Conservation (phyloP, 768 basidiomycete genomes). For the Tricholoma hemisulphureum region DNA sequence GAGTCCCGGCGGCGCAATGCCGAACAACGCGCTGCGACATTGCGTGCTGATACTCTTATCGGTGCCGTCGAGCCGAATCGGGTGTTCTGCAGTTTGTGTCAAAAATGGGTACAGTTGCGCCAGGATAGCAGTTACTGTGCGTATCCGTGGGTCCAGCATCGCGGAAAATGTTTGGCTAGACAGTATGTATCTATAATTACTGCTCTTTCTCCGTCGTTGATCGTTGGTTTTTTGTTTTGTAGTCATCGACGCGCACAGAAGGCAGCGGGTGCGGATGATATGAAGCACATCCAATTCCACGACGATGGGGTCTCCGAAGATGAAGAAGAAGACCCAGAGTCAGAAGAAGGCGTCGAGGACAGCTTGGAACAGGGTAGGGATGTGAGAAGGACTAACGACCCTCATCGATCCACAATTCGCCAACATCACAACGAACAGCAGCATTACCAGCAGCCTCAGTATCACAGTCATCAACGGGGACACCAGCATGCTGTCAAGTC, state of each 20-base stretch:
- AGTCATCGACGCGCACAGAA: constrained; percentile 61
- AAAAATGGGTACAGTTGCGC: constrained; percentile 80
- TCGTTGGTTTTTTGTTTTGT: constrained; percentile 1
- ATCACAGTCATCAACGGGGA: not conserved
- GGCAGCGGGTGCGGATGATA: constrained; percentile 44
- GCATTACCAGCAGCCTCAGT: constrained; percentile 1
- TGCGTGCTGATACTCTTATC: constrained; percentile 64
- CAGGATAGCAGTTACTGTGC: constrained; percentile 80
- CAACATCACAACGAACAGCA: constrained; percentile 10
- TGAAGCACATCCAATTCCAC: constrained; percentile 26
- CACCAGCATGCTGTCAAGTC: not conserved
- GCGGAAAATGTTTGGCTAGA: constrained; percentile 70
- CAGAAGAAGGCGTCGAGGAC: constrained; percentile 27
- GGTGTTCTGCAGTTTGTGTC: constrained; percentile 72
- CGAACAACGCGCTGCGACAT: constrained; percentile 72
- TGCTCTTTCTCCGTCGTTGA: not conserved
- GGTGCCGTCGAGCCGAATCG: constrained; percentile 70
- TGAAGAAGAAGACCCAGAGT: constrained; percentile 29
- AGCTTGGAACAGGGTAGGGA: not conserved
- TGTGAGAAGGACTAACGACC: not conserved
- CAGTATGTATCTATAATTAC: constrained; percentile 46
- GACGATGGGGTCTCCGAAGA: constrained; percentile 13
- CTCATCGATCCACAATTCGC: not conserved
- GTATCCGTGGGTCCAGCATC: constrained; percentile 80
- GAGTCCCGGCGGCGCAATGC: constrained; percentile 75